These are phyloP conservation scores for Antrodiella citrinella DNA, from an alignment of 768 basidiomycete genomes.

Conservation along the genomic window DNA sequence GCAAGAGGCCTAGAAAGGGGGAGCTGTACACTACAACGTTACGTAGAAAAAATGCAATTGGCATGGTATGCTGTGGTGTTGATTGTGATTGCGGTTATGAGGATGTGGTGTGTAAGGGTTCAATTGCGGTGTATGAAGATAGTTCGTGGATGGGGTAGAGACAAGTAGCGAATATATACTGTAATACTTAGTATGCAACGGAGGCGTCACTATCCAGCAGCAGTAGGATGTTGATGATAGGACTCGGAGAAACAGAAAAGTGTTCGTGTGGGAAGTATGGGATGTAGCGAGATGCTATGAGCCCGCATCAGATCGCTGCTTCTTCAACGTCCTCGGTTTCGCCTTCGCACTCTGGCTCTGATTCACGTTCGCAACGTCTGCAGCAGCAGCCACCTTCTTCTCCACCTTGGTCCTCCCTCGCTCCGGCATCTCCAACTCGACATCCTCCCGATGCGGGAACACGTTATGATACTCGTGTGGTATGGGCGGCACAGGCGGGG, in stretches of 20 bases:
- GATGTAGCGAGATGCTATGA: conserved; percentile 3
- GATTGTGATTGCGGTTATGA: no score
- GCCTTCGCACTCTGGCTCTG: background rate
- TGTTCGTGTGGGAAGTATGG: background rate
- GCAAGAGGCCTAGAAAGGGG: no score
- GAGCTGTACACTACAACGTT: no score
- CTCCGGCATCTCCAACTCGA: background rate
- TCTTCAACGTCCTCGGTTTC: conserved; percentile 5
- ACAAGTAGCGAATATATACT: no score
- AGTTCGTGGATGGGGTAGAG: no score
- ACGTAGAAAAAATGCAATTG: no score
- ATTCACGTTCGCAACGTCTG: background rate
- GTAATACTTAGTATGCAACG: no score
- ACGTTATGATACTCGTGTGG: conserved; percentile 11
- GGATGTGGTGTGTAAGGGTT: no score
- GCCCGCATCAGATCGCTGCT: conserved; percentile 1
- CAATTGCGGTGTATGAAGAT: no score
- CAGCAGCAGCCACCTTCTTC: background rate
- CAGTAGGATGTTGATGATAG: no score
- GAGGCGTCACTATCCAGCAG: no score
- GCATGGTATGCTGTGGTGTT: no score
- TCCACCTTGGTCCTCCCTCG: background rate
- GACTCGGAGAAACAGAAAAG: background rate
- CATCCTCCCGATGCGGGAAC: background rate
- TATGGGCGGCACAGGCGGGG: conserved; percentile 20